These are phyloP conservation scores for Verticillium nonalfalfae DNA, from an alignment of 2,329 filamentous ascomycete genomes.

Conservation along the genomic window DNA sequence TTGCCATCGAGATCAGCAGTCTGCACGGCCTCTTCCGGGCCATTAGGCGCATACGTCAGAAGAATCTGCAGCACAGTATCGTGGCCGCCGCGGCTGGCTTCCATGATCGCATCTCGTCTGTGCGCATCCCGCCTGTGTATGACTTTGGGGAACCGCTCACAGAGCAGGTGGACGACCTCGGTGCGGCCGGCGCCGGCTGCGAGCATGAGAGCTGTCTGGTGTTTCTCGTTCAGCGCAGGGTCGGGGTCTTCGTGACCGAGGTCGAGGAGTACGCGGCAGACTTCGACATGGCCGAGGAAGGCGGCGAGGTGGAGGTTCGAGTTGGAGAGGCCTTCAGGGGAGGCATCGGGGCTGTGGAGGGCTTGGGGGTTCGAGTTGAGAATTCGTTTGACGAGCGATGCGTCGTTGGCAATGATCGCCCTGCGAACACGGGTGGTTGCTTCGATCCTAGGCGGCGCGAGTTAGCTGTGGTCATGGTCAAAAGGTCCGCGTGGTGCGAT, in stretches of 20 bases:
- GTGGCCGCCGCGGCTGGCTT: constrained; percentile 53
- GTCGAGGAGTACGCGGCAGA: constrained; percentile 65
- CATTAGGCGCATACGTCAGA: constrained; percentile 53
- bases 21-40: constrained; percentile 45
- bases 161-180: constrained; percentile 67
- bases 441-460: constrained; percentile 55
- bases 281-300: constrained; percentile 61
- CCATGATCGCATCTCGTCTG: constrained; percentile 69
- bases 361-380: constrained; percentile 63
- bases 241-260: constrained; percentile 68
- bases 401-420: constrained; percentile 71
- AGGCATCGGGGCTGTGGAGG: constrained; percentile 74
- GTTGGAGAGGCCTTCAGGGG: constrained; percentile 63
- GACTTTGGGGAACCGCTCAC: constrained; percentile 53
- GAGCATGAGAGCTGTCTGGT: constrained; percentile 77
- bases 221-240: constrained; percentile 70
- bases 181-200: constrained; percentile 65
- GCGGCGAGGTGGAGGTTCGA: constrained; percentile 80
- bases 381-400: constrained; percentile 68
- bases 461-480: neutral
- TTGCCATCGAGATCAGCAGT: constrained; percentile 68
- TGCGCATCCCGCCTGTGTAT: constrained; percentile 60
- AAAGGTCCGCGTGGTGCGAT: neutral
- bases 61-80: constrained; percentile 61
- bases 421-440: constrained; percentile 71